phyloP scores from a whole-genome alignment of 345 rosid genomes.

The Camelina hispida region DNA sequence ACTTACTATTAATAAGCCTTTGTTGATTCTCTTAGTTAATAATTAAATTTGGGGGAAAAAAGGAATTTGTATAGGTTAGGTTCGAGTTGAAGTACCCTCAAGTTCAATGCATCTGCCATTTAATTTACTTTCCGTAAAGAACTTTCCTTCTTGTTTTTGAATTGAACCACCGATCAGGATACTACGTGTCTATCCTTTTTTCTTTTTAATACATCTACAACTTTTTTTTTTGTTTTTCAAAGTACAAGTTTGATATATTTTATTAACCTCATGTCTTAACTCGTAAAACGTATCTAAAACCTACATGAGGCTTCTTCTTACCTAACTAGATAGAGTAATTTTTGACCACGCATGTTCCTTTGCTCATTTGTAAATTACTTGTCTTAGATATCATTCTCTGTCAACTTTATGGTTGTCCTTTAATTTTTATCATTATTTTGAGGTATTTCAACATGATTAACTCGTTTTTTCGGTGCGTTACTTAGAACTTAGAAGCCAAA shows the following conservation, averaged over 20 bases:
- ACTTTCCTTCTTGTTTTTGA: slow-evolving; percentile 45
- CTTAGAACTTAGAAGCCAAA: neutral
- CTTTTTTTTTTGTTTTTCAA: slow-evolving; percentile 17
- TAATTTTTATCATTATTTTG: slow-evolving; percentile 17
- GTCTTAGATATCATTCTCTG: slow-evolving; percentile 27
- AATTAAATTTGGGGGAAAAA: slow-evolving; percentile 26
- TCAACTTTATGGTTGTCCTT: slow-evolving; percentile 29
- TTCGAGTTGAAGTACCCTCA: slow-evolving; percentile 35
- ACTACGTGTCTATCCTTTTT: slow-evolving; percentile 38
- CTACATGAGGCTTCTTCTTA: slow-evolving; percentile 32
- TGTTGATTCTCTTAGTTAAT: slow-evolving; percentile 16
- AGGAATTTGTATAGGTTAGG: slow-evolving; percentile 43
- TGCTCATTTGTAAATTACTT: slow-evolving; percentile 16
- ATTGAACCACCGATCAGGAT: slow-evolving; percentile 39
- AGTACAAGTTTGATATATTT: slow-evolving; percentile 27
- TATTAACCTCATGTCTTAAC: slow-evolving; percentile 6
- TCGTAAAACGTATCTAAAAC: slow-evolving; percentile 28
- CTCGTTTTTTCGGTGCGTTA: slow-evolving; percentile 23
- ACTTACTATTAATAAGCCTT: slow-evolving; percentile 35
- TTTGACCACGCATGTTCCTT: slow-evolving; percentile 40
- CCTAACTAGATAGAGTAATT: slow-evolving; percentile 39
- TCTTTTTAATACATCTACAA: slow-evolving; percentile 24
- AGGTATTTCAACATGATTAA: slow-evolving; percentile 34
- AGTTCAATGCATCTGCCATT: slow-evolving; percentile 58
- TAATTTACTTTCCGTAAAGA: slow-evolving; percentile 66